A percentile compares a stretch with the other conserved stretches of the same genome.
Evolutionary conservation across 2,329 filamentous ascomycete genomes (phyloP).

Genomic region (Hysterium pulicare): DNA sequence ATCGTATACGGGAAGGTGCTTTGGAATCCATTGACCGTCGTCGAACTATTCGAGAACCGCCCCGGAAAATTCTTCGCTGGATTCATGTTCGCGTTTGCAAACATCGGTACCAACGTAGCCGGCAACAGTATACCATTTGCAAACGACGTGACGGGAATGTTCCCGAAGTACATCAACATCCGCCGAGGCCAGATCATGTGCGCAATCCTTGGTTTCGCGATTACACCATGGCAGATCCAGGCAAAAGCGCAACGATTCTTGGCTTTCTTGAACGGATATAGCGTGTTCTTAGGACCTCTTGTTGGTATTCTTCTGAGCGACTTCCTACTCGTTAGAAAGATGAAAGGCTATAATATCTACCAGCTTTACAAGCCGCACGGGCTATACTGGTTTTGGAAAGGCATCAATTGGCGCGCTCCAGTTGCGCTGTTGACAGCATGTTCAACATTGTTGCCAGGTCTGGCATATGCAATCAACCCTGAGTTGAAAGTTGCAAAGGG

Average conservation of each 20-base stretch:
- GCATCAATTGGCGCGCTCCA: neutral
- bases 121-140: slow-evolving; percentile 38
- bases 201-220: slow-evolving; percentile 25
- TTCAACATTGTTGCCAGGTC: no score
- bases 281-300: slow-evolving; percentile 15
- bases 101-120: no score
- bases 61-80: slow-evolving; percentile 1
- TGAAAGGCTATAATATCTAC: slow-evolving; percentile 3
- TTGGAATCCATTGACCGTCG: slow-evolving; percentile 2
- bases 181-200: slow-evolving; percentile 39
- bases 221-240: slow-evolving; percentile 27
- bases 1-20: slow-evolving; percentile 1
- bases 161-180: slow-evolving; percentile 40
- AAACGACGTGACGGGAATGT: slow-evolving; percentile 35
- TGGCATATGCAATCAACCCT: no score
- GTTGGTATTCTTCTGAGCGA: slow-evolving; percentile 6
- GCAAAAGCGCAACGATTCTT: slow-evolving; percentile 7
- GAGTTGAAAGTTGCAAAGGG: no score
- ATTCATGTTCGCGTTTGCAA: no score
- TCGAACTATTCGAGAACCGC: slow-evolving; percentile 3
- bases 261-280: slow-evolving; percentile 13
- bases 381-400: neutral
- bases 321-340: slow-evolving; percentile 12
- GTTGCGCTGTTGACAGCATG: no score
- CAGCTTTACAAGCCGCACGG: neutral